Percentiles rank a stretch among this genome's conserved stretches.
phyloP scores from a whole-genome alignment of 768 basidiomycete genomes.

The Thelephora ganbajun region DNA sequence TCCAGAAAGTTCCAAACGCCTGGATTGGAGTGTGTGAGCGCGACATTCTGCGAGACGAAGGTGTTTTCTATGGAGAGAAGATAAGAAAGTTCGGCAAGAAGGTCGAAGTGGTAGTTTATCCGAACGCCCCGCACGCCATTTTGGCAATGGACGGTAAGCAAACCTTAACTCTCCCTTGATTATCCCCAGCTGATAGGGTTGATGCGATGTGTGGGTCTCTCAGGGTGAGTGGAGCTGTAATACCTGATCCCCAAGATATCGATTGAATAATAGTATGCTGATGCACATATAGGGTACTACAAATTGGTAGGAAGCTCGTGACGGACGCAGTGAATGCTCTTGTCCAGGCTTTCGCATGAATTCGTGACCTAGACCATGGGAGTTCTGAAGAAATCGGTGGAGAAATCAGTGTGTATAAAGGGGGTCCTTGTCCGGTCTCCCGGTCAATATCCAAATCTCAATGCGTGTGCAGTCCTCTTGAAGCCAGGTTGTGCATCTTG shows the following conservation, averaged over 20 bases:
- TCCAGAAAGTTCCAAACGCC: slow-evolving; percentile 37
- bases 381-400: no score
- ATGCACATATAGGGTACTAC: slow-evolving; percentile 18
- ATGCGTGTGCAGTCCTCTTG: no score
- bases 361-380: not conserved
- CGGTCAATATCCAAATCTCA: no score
- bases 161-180: slow-evolving; percentile 1
- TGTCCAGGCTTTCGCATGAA: slow-evolving; percentile 15
- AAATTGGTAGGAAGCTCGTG: slow-evolving; percentile 23
- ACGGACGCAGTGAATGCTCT: slow-evolving; percentile 22
- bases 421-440: not conserved
- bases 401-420: no score
- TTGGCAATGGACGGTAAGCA: slow-evolving; percentile 62
- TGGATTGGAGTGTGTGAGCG: slow-evolving; percentile 54
- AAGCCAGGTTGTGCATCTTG: not conserved
- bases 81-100: slow-evolving; percentile 36
- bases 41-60: slow-evolving; percentile 58
- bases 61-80: slow-evolving; percentile 46
- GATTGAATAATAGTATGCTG: not conserved
- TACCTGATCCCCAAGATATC: not conserved
- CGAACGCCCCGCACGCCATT: slow-evolving; percentile 54
- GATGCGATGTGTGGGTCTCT: not conserved
- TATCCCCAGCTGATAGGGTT: not conserved
- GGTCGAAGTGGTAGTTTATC: slow-evolving; percentile 42
- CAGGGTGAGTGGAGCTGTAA: slow-evolving; percentile 7